Conservation (phyloP, 805 yeast genomes). For the Pichia membranifaciens region DNA sequence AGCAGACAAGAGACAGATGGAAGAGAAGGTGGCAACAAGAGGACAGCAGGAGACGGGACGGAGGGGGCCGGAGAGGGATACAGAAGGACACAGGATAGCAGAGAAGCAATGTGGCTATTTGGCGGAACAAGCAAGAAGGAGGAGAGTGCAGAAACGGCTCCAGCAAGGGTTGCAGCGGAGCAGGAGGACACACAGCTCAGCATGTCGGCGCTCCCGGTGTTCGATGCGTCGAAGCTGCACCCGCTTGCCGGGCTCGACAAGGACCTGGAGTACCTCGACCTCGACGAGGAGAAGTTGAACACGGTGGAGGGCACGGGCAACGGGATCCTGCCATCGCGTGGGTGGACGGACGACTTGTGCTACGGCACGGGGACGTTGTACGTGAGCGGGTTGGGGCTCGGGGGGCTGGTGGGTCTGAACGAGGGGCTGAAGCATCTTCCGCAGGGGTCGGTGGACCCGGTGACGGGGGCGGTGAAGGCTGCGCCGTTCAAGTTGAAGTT, state of each 20-base stretch:
- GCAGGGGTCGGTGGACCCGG: conserved; percentile 51
- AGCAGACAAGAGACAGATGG: not conserved
- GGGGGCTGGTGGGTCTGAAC: conserved; percentile 82
- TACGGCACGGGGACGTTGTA: conserved; percentile 97
- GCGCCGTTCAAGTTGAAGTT: conserved; percentile 77
- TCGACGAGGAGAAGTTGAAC: conserved; percentile 76
- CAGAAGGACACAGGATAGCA: not conserved
- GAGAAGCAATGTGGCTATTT: conserved; percentile 17
- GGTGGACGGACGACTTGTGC: conserved; percentile 95
- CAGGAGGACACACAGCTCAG: conserved; percentile 12
- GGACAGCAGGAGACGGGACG: not conserved
- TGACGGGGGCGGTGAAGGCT: conserved; percentile 42
- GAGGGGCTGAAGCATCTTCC: conserved; percentile 83
- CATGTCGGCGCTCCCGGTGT: conserved; percentile 25
- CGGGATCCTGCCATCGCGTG: conserved; percentile 91
- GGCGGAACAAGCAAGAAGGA: conserved; percentile 13
- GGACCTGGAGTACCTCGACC: conserved; percentile 83
- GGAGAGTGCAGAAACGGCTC: conserved; percentile 1
- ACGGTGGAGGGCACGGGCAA: conserved; percentile 75
- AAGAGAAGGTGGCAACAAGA: not conserved
- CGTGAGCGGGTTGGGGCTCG: conserved; percentile 76
- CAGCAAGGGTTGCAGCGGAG: conserved; percentile 19
- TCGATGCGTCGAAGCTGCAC: conserved; percentile 72
- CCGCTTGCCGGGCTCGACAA: conserved; percentile 90
- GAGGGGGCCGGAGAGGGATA: not conserved